Base-by-base conservation (phyloP, 1,284 basidiomycete genomes). In the Boletus hoseneyae region DNA sequence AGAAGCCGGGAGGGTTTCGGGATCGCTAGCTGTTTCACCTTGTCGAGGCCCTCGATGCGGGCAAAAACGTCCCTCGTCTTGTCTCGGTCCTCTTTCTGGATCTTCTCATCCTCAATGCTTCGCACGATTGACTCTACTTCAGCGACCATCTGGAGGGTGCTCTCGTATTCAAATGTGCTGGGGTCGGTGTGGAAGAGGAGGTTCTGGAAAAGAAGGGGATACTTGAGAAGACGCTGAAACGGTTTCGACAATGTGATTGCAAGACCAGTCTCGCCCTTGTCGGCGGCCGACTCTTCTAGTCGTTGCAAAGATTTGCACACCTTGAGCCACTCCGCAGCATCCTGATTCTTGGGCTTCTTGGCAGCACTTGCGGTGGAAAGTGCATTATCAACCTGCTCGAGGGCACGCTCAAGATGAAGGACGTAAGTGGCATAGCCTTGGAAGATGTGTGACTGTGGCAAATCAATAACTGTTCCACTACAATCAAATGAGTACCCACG, bases 81-180 rank as follows among this genome's bases (percentile, higher is more conserved):
- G 70, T 97, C 93, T 30, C 96, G 80, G 66, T 97, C 94, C 68
- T 98, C 96, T 68, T 90, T 91, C 65, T 90, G 87, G 45, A 93
- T 90, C 78, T 98, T 98, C 71, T 98, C 93, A 64, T 97, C 94
- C 70, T 99, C 96, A 52, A 99, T 97, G 50, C 87, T 91, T 42
- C 95, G 81, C 37, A 99, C 94, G 58, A 98, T 95, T 12, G 81
- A 83, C 72, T 99, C 95, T 13, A 99, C 92, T 66, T 97, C 94
- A 21, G 94, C 92, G 0, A 97, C 94, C 92, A 98, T 96, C 63
- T 88, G 86, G 36, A 97, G 75, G 4, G 94, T 97, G 61, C 87
- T 91, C 66, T 99, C 96, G 64, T 97, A 99, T 72, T 99, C 96
- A 64, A 88, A 93, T 2, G 94, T 94, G 57, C 93, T 95, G 1